Percentiles rank a stretch among this genome's conserved stretches.
phyloP scores from a whole-genome alignment of 768 basidiomycete species.

The Xerocomellus dryophilus region DNA sequence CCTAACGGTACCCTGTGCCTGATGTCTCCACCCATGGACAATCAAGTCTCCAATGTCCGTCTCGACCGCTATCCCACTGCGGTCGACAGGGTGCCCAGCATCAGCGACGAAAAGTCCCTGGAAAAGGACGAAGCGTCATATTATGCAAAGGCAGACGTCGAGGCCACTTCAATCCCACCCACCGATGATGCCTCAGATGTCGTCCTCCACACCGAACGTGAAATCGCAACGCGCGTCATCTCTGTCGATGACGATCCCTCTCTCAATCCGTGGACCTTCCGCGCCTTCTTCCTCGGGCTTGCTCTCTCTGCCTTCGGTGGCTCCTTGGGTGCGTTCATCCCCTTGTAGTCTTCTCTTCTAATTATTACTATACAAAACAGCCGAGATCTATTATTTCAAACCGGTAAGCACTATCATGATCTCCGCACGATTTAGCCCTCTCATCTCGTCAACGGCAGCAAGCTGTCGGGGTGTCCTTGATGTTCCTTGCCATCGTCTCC shows the following conservation, averaged over 20 bases:
- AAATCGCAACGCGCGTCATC: conserved; percentile 47
- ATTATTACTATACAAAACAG: conserved; percentile 23
- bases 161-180: conserved; percentile 13
- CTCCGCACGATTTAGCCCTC: background rate
- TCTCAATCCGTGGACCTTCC: conserved; percentile 37
- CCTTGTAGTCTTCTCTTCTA: background rate
- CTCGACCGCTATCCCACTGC: background rate
- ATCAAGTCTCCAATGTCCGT: background rate
- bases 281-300: conserved; percentile 51
- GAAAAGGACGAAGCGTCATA: conserved; percentile 18
- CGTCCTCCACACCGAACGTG: conserved; percentile 42
- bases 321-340: conserved; percentile 39
- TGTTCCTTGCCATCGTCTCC: conserved; percentile 52
- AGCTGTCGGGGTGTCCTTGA: conserved; percentile 48
- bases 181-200: conserved; percentile 8
- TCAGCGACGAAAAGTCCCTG: conserved; percentile 9
- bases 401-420: conserved; percentile 33
- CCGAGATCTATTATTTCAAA: conserved; percentile 62
- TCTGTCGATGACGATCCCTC: conserved; percentile 33
- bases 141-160: conserved; percentile 35
- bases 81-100: background rate
- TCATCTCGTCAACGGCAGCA: conserved; percentile 34
- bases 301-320: conserved; percentile 52
- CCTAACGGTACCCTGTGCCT: background rate
- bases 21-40: conserved; percentile 3